These are phyloP conservation scores for Xylaria sp. DNA, from an alignment of 2,329 filamentous ascomycete species.

Conservation along the genomic window DNA sequence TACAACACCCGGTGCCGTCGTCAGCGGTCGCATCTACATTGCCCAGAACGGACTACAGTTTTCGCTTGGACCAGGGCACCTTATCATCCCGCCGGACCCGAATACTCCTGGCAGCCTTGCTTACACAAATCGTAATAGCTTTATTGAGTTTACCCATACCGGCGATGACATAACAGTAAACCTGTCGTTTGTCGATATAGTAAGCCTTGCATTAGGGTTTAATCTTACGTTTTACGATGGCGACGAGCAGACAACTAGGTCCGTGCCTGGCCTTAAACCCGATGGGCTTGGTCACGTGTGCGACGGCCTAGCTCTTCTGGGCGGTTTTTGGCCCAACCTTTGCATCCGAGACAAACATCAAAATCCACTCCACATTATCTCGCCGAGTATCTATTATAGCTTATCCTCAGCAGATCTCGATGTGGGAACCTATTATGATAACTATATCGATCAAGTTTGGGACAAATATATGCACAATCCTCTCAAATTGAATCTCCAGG, in stretches of 20 bases:
- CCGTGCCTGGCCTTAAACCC: not conserved
- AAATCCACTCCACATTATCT: constrained; percentile 2
- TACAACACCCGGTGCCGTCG: not conserved
- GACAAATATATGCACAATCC: not conserved
- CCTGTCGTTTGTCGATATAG: not conserved
- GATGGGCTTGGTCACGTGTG: not conserved
- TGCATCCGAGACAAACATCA: not conserved
- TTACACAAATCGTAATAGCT: not conserved
- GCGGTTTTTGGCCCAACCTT: constrained; percentile 2
- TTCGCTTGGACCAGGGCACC: not conserved
- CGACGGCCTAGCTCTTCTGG: not conserved
- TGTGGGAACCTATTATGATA: not conserved
- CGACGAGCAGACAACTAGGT: not conserved
- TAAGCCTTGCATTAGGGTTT: not conserved
- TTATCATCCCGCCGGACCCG: not conserved
- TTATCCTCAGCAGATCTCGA: not conserved
- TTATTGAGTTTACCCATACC: not conserved
- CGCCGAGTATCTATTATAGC: not conserved
- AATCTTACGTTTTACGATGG: constrained; percentile 7
- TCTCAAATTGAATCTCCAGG: not conserved
- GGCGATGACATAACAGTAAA: not conserved
- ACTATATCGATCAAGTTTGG: not conserved
- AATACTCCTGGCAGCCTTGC: not conserved
- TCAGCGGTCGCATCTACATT: constrained; percentile 2
- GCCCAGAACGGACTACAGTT: not conserved